A percentile compares a stretch with the other conserved stretches of the same genome.
Conservation (phyloP, 768 basidiomycete species). For the Hypholoma sublateritium region DNA sequence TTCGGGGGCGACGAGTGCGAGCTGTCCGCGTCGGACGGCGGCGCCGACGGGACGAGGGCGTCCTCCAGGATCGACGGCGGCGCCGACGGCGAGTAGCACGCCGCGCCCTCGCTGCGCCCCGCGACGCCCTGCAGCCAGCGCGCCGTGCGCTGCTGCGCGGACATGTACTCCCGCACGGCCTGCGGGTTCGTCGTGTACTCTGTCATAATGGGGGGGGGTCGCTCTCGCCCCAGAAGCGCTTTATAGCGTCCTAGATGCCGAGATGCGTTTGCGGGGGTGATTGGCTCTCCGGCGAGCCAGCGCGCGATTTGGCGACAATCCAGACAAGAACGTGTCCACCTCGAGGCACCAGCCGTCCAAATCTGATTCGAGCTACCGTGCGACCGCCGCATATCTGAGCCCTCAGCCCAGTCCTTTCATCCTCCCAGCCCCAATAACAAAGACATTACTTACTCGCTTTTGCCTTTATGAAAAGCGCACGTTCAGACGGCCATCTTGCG, state of each 20-base stretch:
- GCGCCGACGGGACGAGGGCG: slow-evolving; percentile 38
- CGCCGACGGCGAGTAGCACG: slow-evolving; percentile 57
- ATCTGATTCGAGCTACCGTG: slow-evolving; percentile 18
- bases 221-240: slow-evolving; percentile 24
- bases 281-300: slow-evolving; percentile 21
- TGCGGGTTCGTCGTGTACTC: slow-evolving; percentile 63
- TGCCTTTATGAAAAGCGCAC: slow-evolving; percentile 11
- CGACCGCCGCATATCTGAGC: slow-evolving; percentile 15
- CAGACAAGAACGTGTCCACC: slow-evolving; percentile 50
- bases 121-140: slow-evolving; percentile 51
- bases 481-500: not conserved
- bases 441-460: slow-evolving; percentile 8
- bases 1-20: slow-evolving; percentile 61
- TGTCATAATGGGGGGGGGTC: slow-evolving; percentile 49
- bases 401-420: slow-evolving; percentile 16
- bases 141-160: slow-evolving; percentile 60
- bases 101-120: slow-evolving; percentile 31
- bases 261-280: slow-evolving; percentile 30
- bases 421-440: not conserved
- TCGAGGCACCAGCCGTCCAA: slow-evolving; percentile 25
- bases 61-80: slow-evolving; percentile 52
- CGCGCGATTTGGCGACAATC: slow-evolving; percentile 28
- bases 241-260: slow-evolving; percentile 34
- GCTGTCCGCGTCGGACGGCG: slow-evolving; percentile 49
- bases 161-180: slow-evolving; percentile 56